Conservation (phyloP, 2,329 filamentous ascomycete genomes). For the Colletotrichum viniferum region DNA sequence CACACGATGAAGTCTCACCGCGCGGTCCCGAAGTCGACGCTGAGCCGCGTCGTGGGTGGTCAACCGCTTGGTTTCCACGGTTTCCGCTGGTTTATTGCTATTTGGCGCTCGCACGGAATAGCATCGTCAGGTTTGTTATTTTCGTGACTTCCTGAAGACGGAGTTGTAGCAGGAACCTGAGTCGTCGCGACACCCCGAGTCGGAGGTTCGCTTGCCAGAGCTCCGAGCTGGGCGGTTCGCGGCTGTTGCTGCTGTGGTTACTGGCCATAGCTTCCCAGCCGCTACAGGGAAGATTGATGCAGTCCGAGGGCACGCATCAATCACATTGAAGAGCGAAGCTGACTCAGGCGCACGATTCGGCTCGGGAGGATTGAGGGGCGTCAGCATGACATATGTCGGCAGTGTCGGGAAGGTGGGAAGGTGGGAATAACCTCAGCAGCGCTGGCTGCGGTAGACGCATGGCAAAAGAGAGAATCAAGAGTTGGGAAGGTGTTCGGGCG, state of each 20-base stretch:
- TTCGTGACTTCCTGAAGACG: not conserved
- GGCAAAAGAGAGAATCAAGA: not conserved
- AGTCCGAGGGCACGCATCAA: not conserved
- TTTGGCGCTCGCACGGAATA: not conserved
- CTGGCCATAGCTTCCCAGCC: conserved; percentile 2
- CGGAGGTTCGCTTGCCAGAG: not conserved
- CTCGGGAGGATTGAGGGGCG: not conserved
- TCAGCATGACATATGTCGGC: conserved; percentile 4
- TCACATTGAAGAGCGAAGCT: not conserved
- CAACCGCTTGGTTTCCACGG: not conserved
- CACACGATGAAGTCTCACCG: conserved; percentile 5
- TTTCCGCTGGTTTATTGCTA: not conserved
- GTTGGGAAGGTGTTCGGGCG: not conserved
- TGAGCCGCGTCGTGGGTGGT: not conserved
- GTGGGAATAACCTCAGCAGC: conserved; percentile 2
- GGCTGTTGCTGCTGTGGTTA: not conserved
- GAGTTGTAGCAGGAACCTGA: not conserved
- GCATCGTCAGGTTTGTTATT: not conserved
- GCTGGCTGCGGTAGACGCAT: not conserved
- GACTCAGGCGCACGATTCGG: conserved; percentile 1
- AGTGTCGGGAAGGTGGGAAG: not conserved
- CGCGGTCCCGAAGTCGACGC: not conserved
- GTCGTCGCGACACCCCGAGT: not conserved
- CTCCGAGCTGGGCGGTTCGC: not conserved
- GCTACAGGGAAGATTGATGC: not conserved